phyloP scores from a whole-genome alignment of 2,329 filamentous ascomycete genomes.

The Pseudocercospora eumusae region DNA sequence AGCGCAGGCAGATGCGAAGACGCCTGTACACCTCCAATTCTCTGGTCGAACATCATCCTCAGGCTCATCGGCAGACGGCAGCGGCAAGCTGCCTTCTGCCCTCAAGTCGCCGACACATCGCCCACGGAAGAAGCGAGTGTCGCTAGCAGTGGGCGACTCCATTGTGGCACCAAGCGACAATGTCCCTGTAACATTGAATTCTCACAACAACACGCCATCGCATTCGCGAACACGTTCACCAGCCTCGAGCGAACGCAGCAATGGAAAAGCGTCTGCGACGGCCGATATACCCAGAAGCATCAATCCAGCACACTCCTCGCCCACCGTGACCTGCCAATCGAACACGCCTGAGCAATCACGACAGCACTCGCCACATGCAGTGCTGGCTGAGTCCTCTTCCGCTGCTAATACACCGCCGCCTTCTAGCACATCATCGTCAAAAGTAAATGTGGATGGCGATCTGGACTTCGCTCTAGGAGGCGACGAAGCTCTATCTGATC shows the following conservation, averaged over 20 bases:
- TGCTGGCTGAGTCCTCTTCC: background rate
- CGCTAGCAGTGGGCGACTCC: constrained; percentile 39
- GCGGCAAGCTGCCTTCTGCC: constrained; percentile 39
- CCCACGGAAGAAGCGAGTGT: constrained; percentile 39
- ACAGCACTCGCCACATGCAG: background rate
- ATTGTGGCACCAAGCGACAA: constrained; percentile 42
- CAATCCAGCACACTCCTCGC: constrained; percentile 6
- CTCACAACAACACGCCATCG: constrained; percentile 35
- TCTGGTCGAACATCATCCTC: constrained; percentile 40
- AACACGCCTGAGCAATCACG: constrained; percentile 3
- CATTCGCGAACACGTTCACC: constrained; percentile 35
- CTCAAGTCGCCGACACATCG: constrained; percentile 38
- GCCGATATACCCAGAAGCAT: background rate
- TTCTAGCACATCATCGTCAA: background rate
- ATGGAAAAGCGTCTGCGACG: background rate
- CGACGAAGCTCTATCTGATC: constrained; percentile 16
- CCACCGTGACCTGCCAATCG: constrained; percentile 15
- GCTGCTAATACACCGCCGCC: background rate
- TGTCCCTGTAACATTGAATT: constrained; percentile 32
- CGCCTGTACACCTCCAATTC: constrained; percentile 38
- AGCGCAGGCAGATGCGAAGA: constrained; percentile 33
- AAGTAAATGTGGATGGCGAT: constrained; percentile 34
- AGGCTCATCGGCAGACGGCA: constrained; percentile 39
- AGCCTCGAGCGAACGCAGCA: background rate
- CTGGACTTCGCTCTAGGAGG: constrained; percentile 37